A percentile compares a stretch with the other conserved stretches of the same genome.
Conservation (phyloP, 805 yeast genomes). For the Zygosaccharomyces kombuchaensis region DNA sequence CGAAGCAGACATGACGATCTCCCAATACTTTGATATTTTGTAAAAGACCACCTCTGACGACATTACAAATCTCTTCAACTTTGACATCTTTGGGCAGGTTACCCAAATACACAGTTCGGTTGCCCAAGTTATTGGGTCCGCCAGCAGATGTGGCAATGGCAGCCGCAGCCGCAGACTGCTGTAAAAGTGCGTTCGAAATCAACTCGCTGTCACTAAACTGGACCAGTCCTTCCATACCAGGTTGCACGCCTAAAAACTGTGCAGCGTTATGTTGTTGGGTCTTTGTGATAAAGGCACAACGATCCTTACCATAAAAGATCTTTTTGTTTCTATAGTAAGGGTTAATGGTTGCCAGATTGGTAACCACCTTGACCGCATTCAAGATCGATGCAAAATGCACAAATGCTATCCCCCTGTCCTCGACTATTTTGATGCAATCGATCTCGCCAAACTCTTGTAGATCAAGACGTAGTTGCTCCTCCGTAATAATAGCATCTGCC, state of each 20-base stretch:
- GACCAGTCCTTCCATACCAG: conserved; percentile 77
- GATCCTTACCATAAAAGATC: conserved; percentile 87
- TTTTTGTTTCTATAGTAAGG: conserved; percentile 71
- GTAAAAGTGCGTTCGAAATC: conserved; percentile 70
- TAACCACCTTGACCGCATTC: conserved; percentile 82
- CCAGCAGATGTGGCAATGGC: conserved; percentile 94
- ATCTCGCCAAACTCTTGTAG: conserved; percentile 73
- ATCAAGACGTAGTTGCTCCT: conserved; percentile 62
- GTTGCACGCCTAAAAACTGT: conserved; percentile 85
- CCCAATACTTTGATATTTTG: conserved; percentile 76
- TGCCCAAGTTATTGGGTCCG: conserved; percentile 87
- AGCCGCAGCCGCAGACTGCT: conserved; percentile 97
- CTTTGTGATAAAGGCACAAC: conserved; percentile 91
- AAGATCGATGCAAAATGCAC: conserved; percentile 83
- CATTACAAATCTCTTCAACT: conserved; percentile 91
- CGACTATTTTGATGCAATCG: conserved; percentile 75
- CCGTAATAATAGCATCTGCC: conserved; percentile 38
- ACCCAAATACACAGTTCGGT: conserved; percentile 89
- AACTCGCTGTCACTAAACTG: conserved; percentile 60
- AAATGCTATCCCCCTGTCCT: conserved; percentile 82
- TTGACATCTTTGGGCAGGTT: conserved; percentile 84
- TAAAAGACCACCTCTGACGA: conserved; percentile 89
- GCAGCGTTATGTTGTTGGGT: conserved; percentile 98
- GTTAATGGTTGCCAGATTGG: conserved; percentile 57
- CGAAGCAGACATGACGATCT: conserved; percentile 88